phyloP scores from a whole-genome alignment of 1,139 yeast genomes.

The Candida sojae region DNA sequence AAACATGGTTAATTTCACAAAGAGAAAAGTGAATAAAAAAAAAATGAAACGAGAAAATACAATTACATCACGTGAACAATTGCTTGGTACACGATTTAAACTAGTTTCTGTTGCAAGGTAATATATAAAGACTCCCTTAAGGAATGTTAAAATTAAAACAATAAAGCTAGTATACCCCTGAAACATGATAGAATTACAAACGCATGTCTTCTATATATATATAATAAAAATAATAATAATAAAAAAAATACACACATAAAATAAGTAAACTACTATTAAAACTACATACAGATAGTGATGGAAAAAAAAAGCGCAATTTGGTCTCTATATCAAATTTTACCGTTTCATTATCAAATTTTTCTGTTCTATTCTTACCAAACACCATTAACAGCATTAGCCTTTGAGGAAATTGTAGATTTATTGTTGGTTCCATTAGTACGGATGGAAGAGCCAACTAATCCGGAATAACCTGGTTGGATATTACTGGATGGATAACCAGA shows the following conservation, averaged over 20 bases:
- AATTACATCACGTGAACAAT: neutral
- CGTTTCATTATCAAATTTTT: neutral
- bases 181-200: too few relatives aligned
- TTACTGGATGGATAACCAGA: slow-evolving; percentile 19
- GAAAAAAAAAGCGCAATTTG: too few relatives aligned
- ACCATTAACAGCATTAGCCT: neutral
- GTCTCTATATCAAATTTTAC: too few relatives aligned
- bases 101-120: neutral
- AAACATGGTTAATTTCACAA: neutral
- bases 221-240: too few relatives aligned
- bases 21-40: neutral
- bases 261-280: too few relatives aligned
- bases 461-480: slow-evolving; percentile 25
- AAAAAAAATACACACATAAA: too few relatives aligned
- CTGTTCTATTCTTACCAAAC: neutral
- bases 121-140: neutral
- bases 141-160: too few relatives aligned
- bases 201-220: too few relatives aligned
- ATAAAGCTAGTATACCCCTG: too few relatives aligned
- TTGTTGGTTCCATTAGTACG: neutral
- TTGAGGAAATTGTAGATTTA: neutral
- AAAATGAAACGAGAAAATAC: too few relatives aligned
- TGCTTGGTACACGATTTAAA: neutral
- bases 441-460: slow-evolving; percentile 14
- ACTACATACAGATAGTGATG: too few relatives aligned